phyloP scores from a whole-genome alignment of 441 rosid species.

The Bruguiera hainesii region DNA sequence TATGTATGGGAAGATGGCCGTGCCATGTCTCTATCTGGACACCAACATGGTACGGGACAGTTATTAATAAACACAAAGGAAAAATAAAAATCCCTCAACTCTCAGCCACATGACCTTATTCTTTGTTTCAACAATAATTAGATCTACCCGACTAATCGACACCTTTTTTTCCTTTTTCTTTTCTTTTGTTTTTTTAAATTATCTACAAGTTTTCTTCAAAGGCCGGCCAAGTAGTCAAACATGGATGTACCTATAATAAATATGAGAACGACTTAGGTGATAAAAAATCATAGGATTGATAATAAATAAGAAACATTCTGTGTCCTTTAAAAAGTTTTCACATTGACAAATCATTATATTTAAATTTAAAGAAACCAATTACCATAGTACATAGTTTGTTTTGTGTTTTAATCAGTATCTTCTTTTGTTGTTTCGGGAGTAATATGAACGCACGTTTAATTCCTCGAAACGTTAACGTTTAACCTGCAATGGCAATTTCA shows the following conservation, averaged over 20 bases:
- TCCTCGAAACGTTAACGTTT: not conserved
- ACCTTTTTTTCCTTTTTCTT: not conserved
- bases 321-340: no score
- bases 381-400: no score
- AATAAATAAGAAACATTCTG: no score
- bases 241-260: no score
- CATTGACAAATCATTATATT: no score
- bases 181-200: not conserved
- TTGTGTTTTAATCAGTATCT: no score
- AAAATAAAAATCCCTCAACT: slow-evolving; percentile 3
- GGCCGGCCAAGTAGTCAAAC: no score
- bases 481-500: not conserved
- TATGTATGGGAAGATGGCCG: slow-evolving; percentile 15
- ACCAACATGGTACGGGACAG: slow-evolving; percentile 18
- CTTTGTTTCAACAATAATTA: not conserved
- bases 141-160: not conserved
- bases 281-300: no score
- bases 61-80: slow-evolving; percentile 21
- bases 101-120: not conserved
- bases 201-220: not conserved
- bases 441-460: not conserved
- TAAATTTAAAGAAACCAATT: no score
- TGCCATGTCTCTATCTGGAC: slow-evolving; percentile 39
- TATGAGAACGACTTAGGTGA: no score
- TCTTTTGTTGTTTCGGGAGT: no score